Evolutionary conservation across 805 yeast genomes (phyloP), one percentile per base, ranked within the genome.

Genomic region (Sugiyamaella qingdaonensis): DNA sequence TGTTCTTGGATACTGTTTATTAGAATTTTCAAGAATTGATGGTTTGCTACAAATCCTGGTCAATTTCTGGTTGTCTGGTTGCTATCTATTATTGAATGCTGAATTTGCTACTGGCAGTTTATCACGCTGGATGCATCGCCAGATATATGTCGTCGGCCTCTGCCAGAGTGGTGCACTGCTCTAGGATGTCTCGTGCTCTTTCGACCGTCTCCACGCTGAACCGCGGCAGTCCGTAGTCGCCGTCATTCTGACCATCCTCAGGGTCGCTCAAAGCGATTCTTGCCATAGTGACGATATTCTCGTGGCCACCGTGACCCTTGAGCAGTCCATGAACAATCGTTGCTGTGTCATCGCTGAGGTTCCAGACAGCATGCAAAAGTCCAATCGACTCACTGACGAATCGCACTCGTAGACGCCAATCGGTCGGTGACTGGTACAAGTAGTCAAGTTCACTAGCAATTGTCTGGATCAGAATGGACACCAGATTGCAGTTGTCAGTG

Each of bases 121-220:
- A n/a, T 39, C 21, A 39, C 4, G 48, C 34, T 3, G 48, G 48
- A 45, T 45, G 45, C 81, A 88, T 85, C 54, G 87, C 81, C 54
- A 78, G 70, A 64, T 81, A 87, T 56, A 88, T 70, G 50, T 81
- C 79, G 66, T 89, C 95, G 0, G 89, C 88, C 60, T 87, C 95
- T 58, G 86, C 90, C 61, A 84, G 83, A 2, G 88, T 85, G 10
- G 83, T 78, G 54, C 83, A 81, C 27, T 77, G 75, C 54, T 84
- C 88, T 51, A 89, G 70, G 16, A 88, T 77, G 57, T 84, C 87
- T 56, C 88, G 73, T 0, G 95, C 84, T 62, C 84, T 70, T 56
- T 84, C 88, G 36, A 85, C 80, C 2, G 82, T 80, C 53, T 79
- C 82, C 53, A 74, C 78, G 52, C 80, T 83, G 61, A 82, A 84